Evolutionary conservation across 2,329 filamentous ascomycete species (phyloP).

Genomic region (Colletotrichum lentis): DNA sequence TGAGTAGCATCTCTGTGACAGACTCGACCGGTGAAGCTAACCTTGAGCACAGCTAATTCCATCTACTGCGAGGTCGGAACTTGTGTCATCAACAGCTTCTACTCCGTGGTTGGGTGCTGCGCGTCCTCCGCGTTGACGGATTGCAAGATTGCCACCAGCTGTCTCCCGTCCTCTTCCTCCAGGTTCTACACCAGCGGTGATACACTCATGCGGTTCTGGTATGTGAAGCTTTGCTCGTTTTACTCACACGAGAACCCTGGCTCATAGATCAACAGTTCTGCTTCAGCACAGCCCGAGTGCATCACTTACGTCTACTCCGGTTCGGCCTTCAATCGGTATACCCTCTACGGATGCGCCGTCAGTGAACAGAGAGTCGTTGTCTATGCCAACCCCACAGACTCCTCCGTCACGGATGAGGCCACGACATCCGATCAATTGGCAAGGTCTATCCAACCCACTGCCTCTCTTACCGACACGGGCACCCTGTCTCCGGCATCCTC

Average conservation of each 20-base stretch:
- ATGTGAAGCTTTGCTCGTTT: conserved; percentile 20
- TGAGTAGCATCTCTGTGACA: conserved; percentile 27
- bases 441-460: neutral
- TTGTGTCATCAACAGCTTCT: conserved; percentile 45
- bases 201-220: conserved; percentile 46
- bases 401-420: conserved; percentile 10
- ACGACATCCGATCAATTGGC: conserved; percentile 6
- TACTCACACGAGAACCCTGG: neutral
- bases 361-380: conserved; percentile 40
- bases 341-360: conserved; percentile 44
- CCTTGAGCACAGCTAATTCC: conserved; percentile 31
- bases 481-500: conserved; percentile 1
- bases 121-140: conserved; percentile 41
- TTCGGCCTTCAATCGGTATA: conserved; percentile 42
- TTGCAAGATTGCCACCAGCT: conserved; percentile 41
- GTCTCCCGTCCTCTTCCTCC: conserved; percentile 42
- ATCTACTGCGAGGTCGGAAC: conserved; percentile 43
- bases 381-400: conserved; percentile 39
- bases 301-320: conserved; percentile 44
- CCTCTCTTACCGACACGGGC: neutral
- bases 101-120: conserved; percentile 47
- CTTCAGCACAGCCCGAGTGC: conserved; percentile 43
- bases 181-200: conserved; percentile 40
- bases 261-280: conserved; percentile 37
- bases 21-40: conserved; percentile 28